Base-by-base conservation (phyloP, 23 red algal genomes). In the Gracilaria domingensis region DNA sequence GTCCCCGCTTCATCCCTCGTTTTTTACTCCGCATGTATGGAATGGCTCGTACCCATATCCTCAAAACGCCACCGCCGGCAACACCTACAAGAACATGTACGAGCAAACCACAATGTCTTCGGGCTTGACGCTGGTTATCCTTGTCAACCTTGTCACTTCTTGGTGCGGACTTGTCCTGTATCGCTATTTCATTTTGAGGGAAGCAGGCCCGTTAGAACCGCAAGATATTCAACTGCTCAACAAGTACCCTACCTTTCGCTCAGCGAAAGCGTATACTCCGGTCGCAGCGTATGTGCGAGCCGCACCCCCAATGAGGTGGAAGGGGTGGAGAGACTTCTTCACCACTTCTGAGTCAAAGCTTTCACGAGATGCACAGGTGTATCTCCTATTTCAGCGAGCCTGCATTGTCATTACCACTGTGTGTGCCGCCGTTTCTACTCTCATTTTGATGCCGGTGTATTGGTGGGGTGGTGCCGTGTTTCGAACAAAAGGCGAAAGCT, bases 381-480 rank as follows among this genome's bases (percentile, higher is more conserved):
- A 98, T 76, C 89, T 98, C 29, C 42, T 94, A 9, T 98, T 98
- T 72, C 96, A 98, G 51, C 81, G 91, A 38, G 86, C 93, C 20
- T 98, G 96, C 26, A 87, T 98, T 18, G 71, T 64, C 4, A 81
- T 89, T 58, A 66, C 83, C 11, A 42, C 82, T 12, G 79, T 91
- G 20, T 92, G 79, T 37, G 96, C 91, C 37, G 50, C 42, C 29
- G 59, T 86, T 29, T 60, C 92, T 17, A 84, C 88, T 64, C 28
- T 88, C 37, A 74, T 91, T 13, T 66, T 98, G 57, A 48, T 98
- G 12, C 96, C 96, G 29, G 67, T 75, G 44, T 94, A 98, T 88
- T 94, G 81, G 77, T 86, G 91, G 61, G 94, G 94, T 38, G 87
- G 88, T 42, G 81, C 92, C 34, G 82, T 94, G 14, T 87, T 85